phyloP scores from a whole-genome alignment of 306 rosid genomes.

The Citrullus mucosospermus region DNA sequence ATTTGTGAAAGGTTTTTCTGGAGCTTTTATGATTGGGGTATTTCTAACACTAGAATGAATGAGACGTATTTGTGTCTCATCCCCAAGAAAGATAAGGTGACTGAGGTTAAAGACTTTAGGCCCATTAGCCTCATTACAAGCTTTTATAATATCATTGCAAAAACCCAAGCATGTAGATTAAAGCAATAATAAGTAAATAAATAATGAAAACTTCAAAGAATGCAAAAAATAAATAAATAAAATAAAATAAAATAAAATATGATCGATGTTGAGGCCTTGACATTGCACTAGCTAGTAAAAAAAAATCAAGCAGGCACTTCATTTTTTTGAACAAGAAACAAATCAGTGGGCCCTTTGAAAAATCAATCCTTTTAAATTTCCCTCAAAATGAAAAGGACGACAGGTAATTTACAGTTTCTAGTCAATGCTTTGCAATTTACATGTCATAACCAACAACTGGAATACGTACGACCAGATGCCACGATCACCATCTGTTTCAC shows the following conservation, averaged over 20 bases:
- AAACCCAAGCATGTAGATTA: too few species aligned
- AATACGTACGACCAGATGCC: slow-evolving; percentile 94
- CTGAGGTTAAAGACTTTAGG: too few species aligned
- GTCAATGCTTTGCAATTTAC: not conserved
- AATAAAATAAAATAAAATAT: not conserved
- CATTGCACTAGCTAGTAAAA: not conserved
- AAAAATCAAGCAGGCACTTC: not conserved
- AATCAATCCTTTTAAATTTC: slow-evolving; percentile 4
- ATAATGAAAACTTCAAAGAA: not conserved
- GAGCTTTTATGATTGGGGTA: too few species aligned
- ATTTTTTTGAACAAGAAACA: not conserved
- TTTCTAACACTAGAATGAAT: too few species aligned
- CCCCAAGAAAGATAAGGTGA: too few species aligned
- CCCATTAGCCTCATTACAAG: too few species aligned
- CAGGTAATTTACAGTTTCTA: slow-evolving; percentile 17
- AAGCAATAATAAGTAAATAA: too few species aligned
- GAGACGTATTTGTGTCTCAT: too few species aligned
- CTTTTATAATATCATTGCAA: too few species aligned
- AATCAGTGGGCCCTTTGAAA: not conserved
- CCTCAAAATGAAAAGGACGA: slow-evolving; percentile 4
- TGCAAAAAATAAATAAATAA: too few species aligned
- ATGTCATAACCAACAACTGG: not conserved
- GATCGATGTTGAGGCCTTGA: not conserved
- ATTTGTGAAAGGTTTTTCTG: too few species aligned
- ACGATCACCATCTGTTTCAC: slow-evolving; percentile 84